These are phyloP conservation scores for Puccinia coronata DNA, from an alignment of 1,284 basidiomycete genomes.

Conservation along the genomic window DNA sequence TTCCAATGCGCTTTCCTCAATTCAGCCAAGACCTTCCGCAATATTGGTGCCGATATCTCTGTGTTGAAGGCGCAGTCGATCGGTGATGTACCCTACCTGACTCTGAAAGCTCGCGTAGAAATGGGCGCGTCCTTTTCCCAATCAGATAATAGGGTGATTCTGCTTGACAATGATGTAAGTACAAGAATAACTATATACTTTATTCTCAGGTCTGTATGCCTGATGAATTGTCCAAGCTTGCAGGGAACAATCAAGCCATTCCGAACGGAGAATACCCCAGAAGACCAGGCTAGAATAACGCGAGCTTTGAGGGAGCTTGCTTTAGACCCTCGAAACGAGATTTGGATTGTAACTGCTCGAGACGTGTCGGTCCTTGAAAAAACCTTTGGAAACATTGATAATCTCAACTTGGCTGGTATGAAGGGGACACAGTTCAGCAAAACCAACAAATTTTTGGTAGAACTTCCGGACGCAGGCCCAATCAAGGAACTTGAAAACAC, in stretches of 20 bases:
- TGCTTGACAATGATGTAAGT: constrained; percentile 1
- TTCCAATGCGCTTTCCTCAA: too few relatives aligned
- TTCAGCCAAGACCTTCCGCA: too few relatives aligned
- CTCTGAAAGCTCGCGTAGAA: too few relatives aligned
- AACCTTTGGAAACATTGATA: background rate
- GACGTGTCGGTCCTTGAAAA: background rate
- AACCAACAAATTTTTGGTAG: background rate
- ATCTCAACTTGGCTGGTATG: background rate
- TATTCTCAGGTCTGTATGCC: background rate
- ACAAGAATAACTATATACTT: background rate
- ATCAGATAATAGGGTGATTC: background rate
- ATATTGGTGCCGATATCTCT: too few relatives aligned
- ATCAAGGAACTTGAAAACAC: background rate
- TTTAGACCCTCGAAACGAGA: background rate
- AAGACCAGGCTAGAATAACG: background rate
- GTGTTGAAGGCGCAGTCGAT: too few relatives aligned
- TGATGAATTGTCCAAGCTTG: background rate
- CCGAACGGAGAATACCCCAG: background rate
- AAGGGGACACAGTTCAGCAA: background rate
- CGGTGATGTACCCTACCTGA: too few relatives aligned
- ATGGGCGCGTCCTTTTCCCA: too few relatives aligned
- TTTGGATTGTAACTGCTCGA: background rate
- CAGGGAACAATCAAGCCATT: background rate
- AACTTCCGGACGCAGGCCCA: background rate
- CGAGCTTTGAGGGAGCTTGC: background rate